Evolutionary conservation across 768 basidiomycete species (phyloP), one percentile per base, ranked within the genome.

Genomic region (Clavaria fumosa): DNA sequence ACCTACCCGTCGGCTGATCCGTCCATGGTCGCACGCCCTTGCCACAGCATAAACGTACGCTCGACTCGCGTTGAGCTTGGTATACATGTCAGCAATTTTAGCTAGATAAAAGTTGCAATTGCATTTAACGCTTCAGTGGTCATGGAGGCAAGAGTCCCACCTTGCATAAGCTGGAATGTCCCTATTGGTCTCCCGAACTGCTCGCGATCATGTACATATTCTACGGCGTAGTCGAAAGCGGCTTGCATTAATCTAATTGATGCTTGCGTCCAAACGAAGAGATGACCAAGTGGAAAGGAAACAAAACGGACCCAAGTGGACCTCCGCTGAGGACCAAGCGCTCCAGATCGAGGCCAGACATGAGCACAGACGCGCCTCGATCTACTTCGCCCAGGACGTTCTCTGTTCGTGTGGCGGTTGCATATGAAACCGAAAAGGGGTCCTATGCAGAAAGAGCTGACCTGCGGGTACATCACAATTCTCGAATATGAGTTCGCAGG

Each of bases 131-230:
- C 7, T 17, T 14, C 33, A 34, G n/a, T 20, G 19, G 4, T 34
- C 12, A 12, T 14, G 5, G 33, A 20, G 33, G 15, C 12, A 20
- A 14, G 11, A 17, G 14, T 43, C 60, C 50, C 52, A 75, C 89
- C 90, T 71, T 95, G 91, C 84, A 96, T 95, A 40, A 95, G 53
- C 56, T 95, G 90, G 66, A 95, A 93, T 23, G 80, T 80, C 15
- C 83, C 91, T 30, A 96, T 68, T 7, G 79, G 75, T 49, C 73
- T 72, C 24, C 79, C 85, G 47, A 96, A 96, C 52, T 96, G 91
- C 56, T 86, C 75, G 44, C 91, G 70, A 39, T 90, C 78, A 51
- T 96, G 91, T n/a, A 89, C 70, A 53, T 95, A 95, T 50, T 81
- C 78, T 5, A 88, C 66, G 7, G 83, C 78, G 44, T 78, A 65